Evolutionary conservation across 1,284 basidiomycete species (phyloP), one percentile per base, ranked within the genome.

Genomic region (Ceratobasidium sp.): DNA sequence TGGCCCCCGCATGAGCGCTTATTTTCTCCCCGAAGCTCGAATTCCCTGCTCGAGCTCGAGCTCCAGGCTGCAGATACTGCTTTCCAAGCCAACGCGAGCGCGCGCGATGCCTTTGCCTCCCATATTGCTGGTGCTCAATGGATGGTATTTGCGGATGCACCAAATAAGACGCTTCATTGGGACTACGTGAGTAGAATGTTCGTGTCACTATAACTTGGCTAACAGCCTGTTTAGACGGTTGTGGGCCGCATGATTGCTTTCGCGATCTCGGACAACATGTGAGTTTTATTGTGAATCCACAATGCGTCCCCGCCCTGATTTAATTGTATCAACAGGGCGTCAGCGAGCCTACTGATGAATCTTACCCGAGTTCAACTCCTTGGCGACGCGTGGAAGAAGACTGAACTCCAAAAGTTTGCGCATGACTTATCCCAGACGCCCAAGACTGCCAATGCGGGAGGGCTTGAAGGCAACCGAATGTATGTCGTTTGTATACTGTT

Each of bases 381-480:
- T 11, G 75, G 75, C 3, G 23, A 71, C 7, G 26, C 61, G 21
- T 76, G 75, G 75, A 55, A 71, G 21, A 50, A 55, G 13, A 21
- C 41, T 26, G 26, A 47, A 1, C 44, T 76, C 26, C n/a, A 30
- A n/a, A 71, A 57, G 7, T 66, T 69, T 41, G 74, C 74, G 6
- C 35, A 26, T 3, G 50, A 70, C 18, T 32, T 76, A 26, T 32
- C 32, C 26, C 49, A 59, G 23, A 81, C 80, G 52, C 80, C 81
- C 2, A 77, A 78, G 1, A 83, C 82, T 73, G 88, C 87, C 18
- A 90, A 90, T 76, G 84, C 84, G 1, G 89, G 88, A 0, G 78
- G 81, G 18, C 77, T 91, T 21, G 69, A 76, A 0, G 90, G 90
- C 4, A 91, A 90, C 77, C 83, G 85, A 44, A 87, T 87, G 83